Conservation (phyloP, 352 stramenopile genomes). For the Phytophthora parvispora region DNA sequence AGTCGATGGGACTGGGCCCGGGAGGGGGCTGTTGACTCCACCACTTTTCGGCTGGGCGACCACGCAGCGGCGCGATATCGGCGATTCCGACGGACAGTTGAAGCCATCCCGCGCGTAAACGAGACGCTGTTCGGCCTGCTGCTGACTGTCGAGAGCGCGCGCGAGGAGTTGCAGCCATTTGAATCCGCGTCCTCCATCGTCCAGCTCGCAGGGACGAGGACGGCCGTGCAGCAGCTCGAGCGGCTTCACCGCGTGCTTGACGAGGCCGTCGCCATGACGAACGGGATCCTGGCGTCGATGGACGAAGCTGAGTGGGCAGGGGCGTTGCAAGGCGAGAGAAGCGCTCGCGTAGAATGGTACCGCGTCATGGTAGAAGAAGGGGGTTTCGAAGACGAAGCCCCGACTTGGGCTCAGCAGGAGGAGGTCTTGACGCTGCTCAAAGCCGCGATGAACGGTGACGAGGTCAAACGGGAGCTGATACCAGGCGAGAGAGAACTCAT, state of each 20-base stretch:
- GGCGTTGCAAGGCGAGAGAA: background rate
- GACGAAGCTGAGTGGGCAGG: background rate
- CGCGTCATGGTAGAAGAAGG: background rate
- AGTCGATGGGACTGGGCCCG: background rate
- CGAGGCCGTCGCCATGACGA: background rate
- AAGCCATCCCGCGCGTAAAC: background rate
- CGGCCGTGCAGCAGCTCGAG: background rate
- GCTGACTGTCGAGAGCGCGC: background rate
- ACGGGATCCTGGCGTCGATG: background rate
- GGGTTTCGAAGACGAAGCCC: background rate
- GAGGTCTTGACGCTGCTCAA: background rate
- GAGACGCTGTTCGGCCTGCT: background rate
- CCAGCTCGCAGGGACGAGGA: background rate
- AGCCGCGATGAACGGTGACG: background rate
- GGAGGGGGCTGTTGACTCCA: background rate
- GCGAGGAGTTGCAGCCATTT: background rate
- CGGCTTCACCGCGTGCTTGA: background rate
- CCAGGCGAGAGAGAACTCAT: background rate
- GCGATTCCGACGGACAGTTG: background rate
- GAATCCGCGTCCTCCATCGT: background rate
- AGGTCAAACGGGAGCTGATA: background rate
- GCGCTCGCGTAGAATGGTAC: background rate
- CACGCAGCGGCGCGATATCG: background rate
- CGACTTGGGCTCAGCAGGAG: background rate
- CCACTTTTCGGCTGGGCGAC: background rate